Base-by-base conservation (phyloP, 225 moss, liverwort and hornwort species). In the Anthoceros angustus region DNA sequence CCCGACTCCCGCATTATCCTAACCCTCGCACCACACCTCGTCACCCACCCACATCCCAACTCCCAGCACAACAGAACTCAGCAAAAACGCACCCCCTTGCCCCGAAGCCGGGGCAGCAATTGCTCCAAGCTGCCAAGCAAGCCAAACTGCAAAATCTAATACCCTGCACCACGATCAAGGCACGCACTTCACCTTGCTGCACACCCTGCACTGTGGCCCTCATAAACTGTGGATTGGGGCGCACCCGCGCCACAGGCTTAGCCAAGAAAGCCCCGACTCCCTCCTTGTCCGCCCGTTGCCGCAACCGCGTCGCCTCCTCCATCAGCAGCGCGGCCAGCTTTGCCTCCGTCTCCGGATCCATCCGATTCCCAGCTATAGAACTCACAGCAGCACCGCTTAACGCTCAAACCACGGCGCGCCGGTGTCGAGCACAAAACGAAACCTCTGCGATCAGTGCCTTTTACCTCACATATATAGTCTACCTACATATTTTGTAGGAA, bases 191-290 rank as follows among this genome's bases (percentile, higher is more conserved):
- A 89, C 93, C 84, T 75, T 94, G 90, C 75, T 90, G 87, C 61
- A 94, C 84, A 73, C 90, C 83, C 68, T 89, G 87, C 18, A 94
- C 90, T 74, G 86, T 94, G 63, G 90, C 90, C 66, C 78, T 77
- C 46, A 94, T 70, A 69, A 94, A 94, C 81, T 83, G 90, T 14
- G 84, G 74, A 64, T 94, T 87, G 2, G 93, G 87, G 6, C 93
- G 93, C 71, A 82, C 84, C 68, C 89, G 86, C 11, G 84, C 78
- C 10, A 79, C 72, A 20, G 93, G 93, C 83, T 87, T 94, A 50
- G 74, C 76, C 26, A 94, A 74, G 64, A 90, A 94, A 23, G 87
- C 93, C 10, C 78, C 73, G 41, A 94, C 86, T 0, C 90, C 93
- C 43, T 90, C 86, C 26, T 71, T 78, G 71, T 87, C 93, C 64